These are phyloP conservation scores for Hortaea sp. DNA, from an alignment of 2,329 filamentous ascomycete genomes.

Conservation along the genomic window DNA sequence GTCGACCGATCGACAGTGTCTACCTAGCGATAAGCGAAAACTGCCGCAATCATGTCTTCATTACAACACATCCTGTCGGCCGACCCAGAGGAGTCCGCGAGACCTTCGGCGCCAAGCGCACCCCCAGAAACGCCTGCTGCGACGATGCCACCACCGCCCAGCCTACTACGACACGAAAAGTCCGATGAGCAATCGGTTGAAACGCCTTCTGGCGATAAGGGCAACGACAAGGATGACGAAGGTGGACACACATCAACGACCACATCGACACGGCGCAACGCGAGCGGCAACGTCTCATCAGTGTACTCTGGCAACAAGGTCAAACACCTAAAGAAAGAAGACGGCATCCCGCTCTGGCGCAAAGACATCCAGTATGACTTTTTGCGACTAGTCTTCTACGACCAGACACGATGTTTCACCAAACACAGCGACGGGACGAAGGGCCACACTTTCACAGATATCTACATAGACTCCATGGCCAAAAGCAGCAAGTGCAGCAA, in stretches of 20 bases:
- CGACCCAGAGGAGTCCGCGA: conserved; percentile 10
- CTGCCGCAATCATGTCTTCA: conserved; percentile 6
- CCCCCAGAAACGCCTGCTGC: not conserved
- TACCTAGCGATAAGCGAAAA: not conserved
- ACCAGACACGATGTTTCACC: conserved; percentile 69
- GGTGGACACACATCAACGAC: conserved; percentile 39
- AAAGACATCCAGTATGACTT: conserved; percentile 86
- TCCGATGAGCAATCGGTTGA: conserved; percentile 5
- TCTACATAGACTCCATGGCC: conserved; percentile 98
- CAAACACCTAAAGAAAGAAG: conserved; percentile 76
- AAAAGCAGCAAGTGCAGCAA: conserved; percentile 98
- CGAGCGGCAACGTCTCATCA: conserved; percentile 55
- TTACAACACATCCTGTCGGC: conserved; percentile 19
- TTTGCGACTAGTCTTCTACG: conserved; percentile 67
- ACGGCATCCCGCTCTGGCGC: conserved; percentile 77
- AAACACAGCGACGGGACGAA: conserved; percentile 78
- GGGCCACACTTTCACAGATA: conserved; percentile 71
- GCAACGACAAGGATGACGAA: conserved; percentile 5
- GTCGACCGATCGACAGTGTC: not conserved
- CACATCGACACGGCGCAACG: conserved; percentile 48
- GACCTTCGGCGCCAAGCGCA: not conserved
- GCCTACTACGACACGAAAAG: not conserved
- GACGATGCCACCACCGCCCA: conserved; percentile 5
- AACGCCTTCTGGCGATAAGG: conserved; percentile 2
- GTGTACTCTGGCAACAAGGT: conserved; percentile 68